Conservation (phyloP, 805 yeast species). For the Myxozyma neotropica region DNA sequence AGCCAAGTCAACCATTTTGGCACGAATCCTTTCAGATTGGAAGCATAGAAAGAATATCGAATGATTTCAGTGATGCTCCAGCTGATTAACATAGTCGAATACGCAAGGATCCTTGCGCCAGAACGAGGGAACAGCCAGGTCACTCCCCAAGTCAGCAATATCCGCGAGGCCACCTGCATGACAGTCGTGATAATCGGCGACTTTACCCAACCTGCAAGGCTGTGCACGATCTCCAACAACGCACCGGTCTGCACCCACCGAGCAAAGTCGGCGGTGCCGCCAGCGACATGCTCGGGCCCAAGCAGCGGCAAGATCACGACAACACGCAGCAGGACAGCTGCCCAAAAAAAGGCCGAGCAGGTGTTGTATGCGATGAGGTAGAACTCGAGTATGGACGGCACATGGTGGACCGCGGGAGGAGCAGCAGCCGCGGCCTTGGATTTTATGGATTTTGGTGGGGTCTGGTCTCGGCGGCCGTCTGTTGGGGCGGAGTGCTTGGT, state of each 20-base stretch:
- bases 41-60: conserved; percentile 85
- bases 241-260: conserved; percentile 78
- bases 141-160: conserved; percentile 80
- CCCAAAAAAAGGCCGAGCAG: conserved; percentile 59
- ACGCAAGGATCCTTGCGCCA: conserved; percentile 59
- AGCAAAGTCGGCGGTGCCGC: conserved; percentile 58
- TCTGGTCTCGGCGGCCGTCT: not conserved
- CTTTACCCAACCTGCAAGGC: conserved; percentile 64
- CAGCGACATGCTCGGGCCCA: conserved; percentile 70
- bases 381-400: conserved; percentile 1
- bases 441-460: conserved; percentile 1
- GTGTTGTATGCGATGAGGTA: conserved; percentile 55
- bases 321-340: conserved; percentile 51
- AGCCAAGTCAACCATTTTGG: conserved; percentile 65
- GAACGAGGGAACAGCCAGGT: conserved; percentile 73
- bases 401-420: no score
- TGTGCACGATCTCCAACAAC: conserved; percentile 74
- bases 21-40: conserved; percentile 59
- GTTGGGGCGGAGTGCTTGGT: not conserved
- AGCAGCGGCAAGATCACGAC: conserved; percentile 45
- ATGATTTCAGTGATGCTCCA: conserved; percentile 96
- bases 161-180: conserved; percentile 84
- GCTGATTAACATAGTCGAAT: conserved; percentile 68
- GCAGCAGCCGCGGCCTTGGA: not conserved
- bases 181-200: conserved; percentile 83